These are phyloP conservation scores for Lactarius sp. DNA, from an alignment of 768 basidiomycete genomes.

Conservation along the genomic window DNA sequence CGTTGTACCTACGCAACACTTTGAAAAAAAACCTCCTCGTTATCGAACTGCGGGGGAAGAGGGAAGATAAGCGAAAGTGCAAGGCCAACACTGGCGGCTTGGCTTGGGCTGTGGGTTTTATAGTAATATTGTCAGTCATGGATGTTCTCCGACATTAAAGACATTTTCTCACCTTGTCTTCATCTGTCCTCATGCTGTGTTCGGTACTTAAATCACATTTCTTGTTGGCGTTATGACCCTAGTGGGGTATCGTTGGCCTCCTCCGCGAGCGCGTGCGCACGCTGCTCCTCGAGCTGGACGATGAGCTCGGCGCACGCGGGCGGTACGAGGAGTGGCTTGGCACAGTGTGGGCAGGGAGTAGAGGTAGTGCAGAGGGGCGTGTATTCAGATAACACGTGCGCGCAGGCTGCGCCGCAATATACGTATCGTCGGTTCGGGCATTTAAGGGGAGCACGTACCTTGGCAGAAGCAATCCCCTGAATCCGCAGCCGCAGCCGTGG, in stretches of 20 bases:
- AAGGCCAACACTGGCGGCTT: too few relatives aligned
- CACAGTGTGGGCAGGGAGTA: constrained; percentile 22
- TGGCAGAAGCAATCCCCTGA: constrained; percentile 22
- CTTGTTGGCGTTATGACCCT: too few relatives aligned
- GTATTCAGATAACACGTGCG: constrained; percentile 18
- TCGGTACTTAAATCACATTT: too few relatives aligned
- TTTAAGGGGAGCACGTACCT: constrained; percentile 7
- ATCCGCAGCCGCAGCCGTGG: not conserved
- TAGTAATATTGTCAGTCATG: too few relatives aligned
- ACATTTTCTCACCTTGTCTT: too few relatives aligned
- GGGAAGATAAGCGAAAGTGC: too few relatives aligned
- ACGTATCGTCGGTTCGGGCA: not conserved
- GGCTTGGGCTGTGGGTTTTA: too few relatives aligned
- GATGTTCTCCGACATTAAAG: too few relatives aligned
- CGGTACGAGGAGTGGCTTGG: constrained; percentile 4
- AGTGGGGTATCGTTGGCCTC: not conserved
- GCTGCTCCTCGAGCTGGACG: constrained; percentile 11
- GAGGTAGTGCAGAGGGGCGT: constrained; percentile 18
- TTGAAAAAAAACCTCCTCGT: too few relatives aligned
- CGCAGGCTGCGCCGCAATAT: constrained; percentile 15
- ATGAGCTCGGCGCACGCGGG: constrained; percentile 6
- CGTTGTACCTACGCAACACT: too few relatives aligned
- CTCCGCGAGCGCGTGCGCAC: constrained; percentile 2
- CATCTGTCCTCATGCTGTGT: too few relatives aligned
- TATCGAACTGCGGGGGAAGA: too few relatives aligned